These are phyloP conservation scores for Berberis vulgaris DNA, from an alignment of 164 flowering plant species.

Conservation along the genomic window DNA sequence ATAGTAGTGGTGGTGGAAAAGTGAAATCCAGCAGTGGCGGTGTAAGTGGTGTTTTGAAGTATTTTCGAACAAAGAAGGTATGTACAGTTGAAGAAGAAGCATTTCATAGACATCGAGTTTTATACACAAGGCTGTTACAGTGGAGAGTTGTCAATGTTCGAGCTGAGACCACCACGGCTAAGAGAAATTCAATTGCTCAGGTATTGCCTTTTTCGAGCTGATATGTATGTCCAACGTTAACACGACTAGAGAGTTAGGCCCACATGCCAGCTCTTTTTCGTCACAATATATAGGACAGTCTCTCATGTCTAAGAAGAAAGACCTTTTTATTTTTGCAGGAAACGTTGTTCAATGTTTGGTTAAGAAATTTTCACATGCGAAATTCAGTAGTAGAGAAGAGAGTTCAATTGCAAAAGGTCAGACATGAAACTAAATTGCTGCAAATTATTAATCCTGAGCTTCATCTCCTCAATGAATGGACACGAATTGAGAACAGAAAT, in stretches of 20 bases:
- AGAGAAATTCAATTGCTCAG: slow-evolving; percentile 32
- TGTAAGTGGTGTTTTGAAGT: slow-evolving; percentile 45
- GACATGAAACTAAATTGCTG: slow-evolving; percentile 28
- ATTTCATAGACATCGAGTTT: slow-evolving; percentile 32
- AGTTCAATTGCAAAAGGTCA: slow-evolving; percentile 32
- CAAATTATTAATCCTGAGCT: slow-evolving; percentile 30
- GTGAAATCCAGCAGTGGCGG: slow-evolving; percentile 11
- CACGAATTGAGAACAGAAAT: slow-evolving; percentile 41
- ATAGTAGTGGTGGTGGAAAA: not conserved
- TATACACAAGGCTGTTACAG: slow-evolving; percentile 47
- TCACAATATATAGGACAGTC: too few species aligned
- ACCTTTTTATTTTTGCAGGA: slow-evolving; percentile 16
- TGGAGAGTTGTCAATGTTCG: slow-evolving; percentile 73
- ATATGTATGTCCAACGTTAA: too few species aligned
- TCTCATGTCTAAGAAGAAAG: too few species aligned
- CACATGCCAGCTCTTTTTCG: too few species aligned
- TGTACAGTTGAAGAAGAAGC: slow-evolving; percentile 29
- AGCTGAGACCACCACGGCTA: slow-evolving; percentile 31
- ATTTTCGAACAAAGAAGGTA: slow-evolving; percentile 44
- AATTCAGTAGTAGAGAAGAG: slow-evolving; percentile 27
- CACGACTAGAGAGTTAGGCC: too few species aligned
- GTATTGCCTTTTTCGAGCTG: slow-evolving; percentile 23
- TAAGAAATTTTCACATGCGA: slow-evolving; percentile 23
- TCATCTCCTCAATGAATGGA: slow-evolving; percentile 45
- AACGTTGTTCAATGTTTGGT: slow-evolving; percentile 25